Evolutionary conservation across 2,329 filamentous ascomycete genomes (phyloP).

Genomic region (Neonectria punicea): DNA sequence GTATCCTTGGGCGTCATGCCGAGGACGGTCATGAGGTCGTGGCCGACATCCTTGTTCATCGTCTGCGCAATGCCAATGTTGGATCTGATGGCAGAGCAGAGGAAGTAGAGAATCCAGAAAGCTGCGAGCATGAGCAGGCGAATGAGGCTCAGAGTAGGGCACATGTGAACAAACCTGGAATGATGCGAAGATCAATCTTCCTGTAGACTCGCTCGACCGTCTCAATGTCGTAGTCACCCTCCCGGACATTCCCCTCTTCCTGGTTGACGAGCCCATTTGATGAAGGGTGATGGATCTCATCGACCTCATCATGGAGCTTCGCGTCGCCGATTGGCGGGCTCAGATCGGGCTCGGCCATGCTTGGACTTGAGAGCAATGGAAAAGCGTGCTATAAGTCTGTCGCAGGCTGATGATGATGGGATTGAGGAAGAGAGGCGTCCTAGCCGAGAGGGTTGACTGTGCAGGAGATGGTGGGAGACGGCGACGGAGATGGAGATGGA

Average conservation of each 20-base stretch:
- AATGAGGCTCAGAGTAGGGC: neutral
- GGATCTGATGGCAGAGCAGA: slow-evolving; percentile 90
- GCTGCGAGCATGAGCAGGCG: slow-evolving; percentile 57
- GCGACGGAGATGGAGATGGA: neutral
- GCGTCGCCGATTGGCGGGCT: slow-evolving; percentile 47
- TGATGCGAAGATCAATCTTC: slow-evolving; percentile 69
- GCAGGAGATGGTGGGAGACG: neutral
- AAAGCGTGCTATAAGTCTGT: slow-evolving; percentile 59
- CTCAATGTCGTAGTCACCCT: slow-evolving; percentile 59
- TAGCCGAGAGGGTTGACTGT: slow-evolving; percentile 15
- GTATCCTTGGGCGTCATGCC: slow-evolving; percentile 78
- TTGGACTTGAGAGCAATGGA: slow-evolving; percentile 63
- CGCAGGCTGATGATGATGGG: slow-evolving; percentile 8
- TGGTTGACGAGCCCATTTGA: slow-evolving; percentile 40
- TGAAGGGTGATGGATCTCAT: slow-evolving; percentile 32
- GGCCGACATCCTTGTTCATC: slow-evolving; percentile 78
- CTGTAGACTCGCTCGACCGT: slow-evolving; percentile 66
- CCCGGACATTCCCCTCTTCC: slow-evolving; percentile 46
- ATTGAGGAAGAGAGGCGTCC: slow-evolving; percentile 18
- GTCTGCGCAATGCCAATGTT: slow-evolving; percentile 95
- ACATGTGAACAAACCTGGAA: slow-evolving; percentile 58
- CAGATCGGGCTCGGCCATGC: slow-evolving; percentile 55
- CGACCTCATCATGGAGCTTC: slow-evolving; percentile 41
- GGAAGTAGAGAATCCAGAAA: slow-evolving; percentile 91
- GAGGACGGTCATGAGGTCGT: slow-evolving; percentile 80